These are phyloP conservation scores for Scleroderma citrinum DNA, from an alignment of 768 basidiomycete genomes.

Conservation along the genomic window DNA sequence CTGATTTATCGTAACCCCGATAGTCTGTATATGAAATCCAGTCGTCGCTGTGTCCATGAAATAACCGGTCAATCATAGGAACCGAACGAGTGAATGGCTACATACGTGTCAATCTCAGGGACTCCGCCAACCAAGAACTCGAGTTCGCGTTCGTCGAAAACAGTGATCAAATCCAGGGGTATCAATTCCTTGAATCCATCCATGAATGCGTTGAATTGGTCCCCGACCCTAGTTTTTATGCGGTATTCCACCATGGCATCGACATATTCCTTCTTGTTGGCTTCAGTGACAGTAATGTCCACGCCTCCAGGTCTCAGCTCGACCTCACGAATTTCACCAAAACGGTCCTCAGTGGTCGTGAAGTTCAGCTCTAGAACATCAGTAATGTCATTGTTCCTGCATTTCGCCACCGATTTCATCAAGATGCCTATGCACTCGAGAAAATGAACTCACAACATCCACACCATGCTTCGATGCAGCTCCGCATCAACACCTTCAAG, in stretches of 20 bases:
- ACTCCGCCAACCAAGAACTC: slow-evolving; percentile 90
- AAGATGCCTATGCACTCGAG: not conserved
- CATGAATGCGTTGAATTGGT: slow-evolving; percentile 83
- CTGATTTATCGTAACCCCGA: slow-evolving; percentile 78
- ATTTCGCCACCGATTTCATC: not conserved
- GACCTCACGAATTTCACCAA: slow-evolving; percentile 63
- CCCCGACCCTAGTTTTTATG: slow-evolving; percentile 73
- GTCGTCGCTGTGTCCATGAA: slow-evolving; percentile 51
- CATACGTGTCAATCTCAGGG: slow-evolving; percentile 84
- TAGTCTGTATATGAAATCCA: slow-evolving; percentile 96
- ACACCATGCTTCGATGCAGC: slow-evolving; percentile 59
- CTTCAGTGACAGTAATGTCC: slow-evolving; percentile 58
- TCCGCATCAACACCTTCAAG: slow-evolving; percentile 67
- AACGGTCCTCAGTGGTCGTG: slow-evolving; percentile 64
- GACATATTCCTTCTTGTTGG: slow-evolving; percentile 76
- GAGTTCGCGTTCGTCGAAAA: slow-evolving; percentile 88
- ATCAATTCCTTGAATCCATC: slow-evolving; percentile 80
- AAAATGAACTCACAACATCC: slow-evolving; percentile 62
- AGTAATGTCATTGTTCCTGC: slow-evolving; percentile 71
- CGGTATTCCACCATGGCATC: slow-evolving; percentile 77
- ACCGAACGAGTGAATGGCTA: slow-evolving; percentile 4
- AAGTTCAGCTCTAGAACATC: slow-evolving; percentile 72
- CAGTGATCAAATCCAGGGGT: slow-evolving; percentile 76
- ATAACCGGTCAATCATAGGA: slow-evolving; percentile 1
- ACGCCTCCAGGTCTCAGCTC: slow-evolving; percentile 62